Evolutionary conservation across 768 basidiomycete genomes (phyloP).

Genomic region (Imleria badia): DNA sequence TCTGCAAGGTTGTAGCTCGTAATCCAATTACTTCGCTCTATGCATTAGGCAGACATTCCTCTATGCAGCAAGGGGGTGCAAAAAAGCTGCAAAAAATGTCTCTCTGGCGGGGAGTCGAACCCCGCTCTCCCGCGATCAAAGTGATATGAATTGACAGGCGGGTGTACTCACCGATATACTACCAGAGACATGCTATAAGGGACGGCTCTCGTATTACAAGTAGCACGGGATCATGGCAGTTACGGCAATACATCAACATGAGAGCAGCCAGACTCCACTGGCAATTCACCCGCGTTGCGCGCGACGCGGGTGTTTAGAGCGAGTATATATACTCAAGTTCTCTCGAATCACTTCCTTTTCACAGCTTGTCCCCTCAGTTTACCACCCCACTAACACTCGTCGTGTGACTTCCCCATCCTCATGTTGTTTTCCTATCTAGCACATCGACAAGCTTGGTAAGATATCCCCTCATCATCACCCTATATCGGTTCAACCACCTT

Average conservation of each 20-base stretch:
- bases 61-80: too few species aligned
- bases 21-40: neutral
- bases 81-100: slow-evolving; percentile 17
- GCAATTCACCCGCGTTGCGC: too few species aligned
- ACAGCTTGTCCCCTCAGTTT: neutral
- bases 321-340: neutral
- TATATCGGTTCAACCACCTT: neutral
- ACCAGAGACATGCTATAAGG: slow-evolving; percentile 37
- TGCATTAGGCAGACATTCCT: too few species aligned
- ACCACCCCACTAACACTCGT: neutral
- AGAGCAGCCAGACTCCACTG: too few species aligned
- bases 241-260: neutral
- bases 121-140: slow-evolving; percentile 39
- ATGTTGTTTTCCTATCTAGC: slow-evolving; percentile 39
- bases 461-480: neutral
- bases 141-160: slow-evolving; percentile 36
- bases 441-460: slow-evolving; percentile 39
- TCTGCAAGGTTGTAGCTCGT: too few species aligned
- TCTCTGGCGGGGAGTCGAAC: slow-evolving; percentile 50
- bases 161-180: slow-evolving; percentile 54
- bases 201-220: too few species aligned
- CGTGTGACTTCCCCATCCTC: neutral
- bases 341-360: neutral
- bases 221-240: too few species aligned
- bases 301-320: neutral